A percentile compares a stretch with the other conserved stretches of the same genome.
Conservation (phyloP, 2,329 filamentous ascomycete genomes). For the Alternaria conjuncta region DNA sequence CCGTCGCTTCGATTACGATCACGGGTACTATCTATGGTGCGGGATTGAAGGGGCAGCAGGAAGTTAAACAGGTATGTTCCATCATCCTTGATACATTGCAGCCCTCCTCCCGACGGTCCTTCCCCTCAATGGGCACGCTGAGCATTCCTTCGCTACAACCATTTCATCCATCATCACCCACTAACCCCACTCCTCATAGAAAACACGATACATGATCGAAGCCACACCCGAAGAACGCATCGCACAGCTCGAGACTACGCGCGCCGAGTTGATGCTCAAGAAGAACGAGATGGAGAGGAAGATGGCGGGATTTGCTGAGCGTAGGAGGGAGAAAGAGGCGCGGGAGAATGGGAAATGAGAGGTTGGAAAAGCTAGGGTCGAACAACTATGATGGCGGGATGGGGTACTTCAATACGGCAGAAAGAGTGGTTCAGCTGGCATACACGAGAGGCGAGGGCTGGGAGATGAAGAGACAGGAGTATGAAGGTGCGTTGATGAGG, state of each 20-base stretch:
- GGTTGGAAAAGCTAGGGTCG: neutral
- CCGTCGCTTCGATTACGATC: conserved; percentile 63
- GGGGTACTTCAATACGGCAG: too few relatives aligned
- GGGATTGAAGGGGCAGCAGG: conserved; percentile 61
- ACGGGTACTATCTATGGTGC: conserved; percentile 67
- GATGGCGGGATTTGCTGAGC: conserved; percentile 48
- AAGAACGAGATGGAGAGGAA: conserved; percentile 63
- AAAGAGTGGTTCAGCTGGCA: neutral
- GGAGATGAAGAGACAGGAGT: neutral
- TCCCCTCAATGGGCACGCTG: neutral
- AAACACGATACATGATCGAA: conserved; percentile 56
- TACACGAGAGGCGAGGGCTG: neutral
- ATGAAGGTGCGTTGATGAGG: neutral
- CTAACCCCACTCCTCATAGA: conserved; percentile 37
- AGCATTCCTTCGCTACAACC: neutral
- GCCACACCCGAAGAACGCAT: conserved; percentile 62
- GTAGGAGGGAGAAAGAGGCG: conserved; percentile 19
- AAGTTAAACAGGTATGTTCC: conserved; percentile 58
- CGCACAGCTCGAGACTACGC: conserved; percentile 58
- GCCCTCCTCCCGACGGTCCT: neutral
- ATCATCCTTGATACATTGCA: neutral
- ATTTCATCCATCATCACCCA: neutral
- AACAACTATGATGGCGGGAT: neutral
- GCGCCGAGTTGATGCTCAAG: conserved; percentile 58
- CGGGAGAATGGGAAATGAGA: conserved; percentile 18